Conservation (phyloP, 257 asterid genomes). For the Vinca minor region DNA sequence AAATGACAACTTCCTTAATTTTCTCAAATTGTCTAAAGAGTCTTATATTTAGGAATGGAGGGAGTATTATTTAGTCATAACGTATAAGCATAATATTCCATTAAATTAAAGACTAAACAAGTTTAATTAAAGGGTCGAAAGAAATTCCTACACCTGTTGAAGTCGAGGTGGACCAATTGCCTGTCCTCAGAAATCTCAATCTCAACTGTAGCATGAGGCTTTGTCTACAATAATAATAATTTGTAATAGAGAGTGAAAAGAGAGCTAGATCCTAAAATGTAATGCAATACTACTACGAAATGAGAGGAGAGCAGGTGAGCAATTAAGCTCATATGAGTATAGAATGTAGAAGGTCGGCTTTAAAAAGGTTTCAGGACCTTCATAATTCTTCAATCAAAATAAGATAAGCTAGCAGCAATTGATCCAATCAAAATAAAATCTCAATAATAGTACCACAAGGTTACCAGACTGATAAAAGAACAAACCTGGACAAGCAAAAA, state of each 20-base stretch:
- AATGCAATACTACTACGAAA: background rate
- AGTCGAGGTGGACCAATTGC: conserved; percentile 22
- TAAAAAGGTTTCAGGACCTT: too few species aligned
- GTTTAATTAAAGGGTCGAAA: background rate
- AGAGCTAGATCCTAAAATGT: background rate
- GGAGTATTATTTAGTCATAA: background rate
- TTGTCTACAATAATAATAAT: conserved; percentile 15
- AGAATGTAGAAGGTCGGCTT: too few species aligned
- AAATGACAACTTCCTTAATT: background rate
- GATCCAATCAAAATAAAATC: background rate
- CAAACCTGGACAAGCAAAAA: conserved; percentile 17
- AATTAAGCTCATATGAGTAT: background rate
- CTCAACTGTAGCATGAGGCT: conserved; percentile 19
- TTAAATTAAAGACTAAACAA: background rate
- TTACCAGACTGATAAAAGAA: background rate
- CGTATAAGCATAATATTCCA: background rate
- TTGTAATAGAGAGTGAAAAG: conserved; percentile 1
- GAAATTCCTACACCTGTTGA: conserved; percentile 9
- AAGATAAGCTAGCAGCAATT: background rate
- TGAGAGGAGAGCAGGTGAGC: background rate
- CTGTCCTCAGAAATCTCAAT: conserved; percentile 25
- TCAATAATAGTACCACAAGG: background rate
- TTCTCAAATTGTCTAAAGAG: background rate
- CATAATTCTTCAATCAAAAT: background rate
- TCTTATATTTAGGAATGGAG: background rate